Conservation (phyloP, 2,329 filamentous ascomycete species). For the Trichoderma asperellum region DNA sequence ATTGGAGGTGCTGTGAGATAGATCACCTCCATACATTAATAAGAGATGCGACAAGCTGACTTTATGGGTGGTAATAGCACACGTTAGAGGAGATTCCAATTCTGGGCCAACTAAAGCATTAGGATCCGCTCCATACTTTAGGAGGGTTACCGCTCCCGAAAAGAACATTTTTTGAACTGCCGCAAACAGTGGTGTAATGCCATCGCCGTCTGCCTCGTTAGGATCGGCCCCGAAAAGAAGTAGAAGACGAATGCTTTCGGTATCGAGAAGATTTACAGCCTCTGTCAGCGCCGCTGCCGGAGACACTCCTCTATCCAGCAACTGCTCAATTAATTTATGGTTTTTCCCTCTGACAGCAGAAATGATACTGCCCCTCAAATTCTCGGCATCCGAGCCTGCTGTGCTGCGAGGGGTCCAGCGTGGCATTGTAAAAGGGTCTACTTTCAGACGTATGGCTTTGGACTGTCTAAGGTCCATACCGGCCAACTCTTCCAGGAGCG, state of each 20-base stretch:
- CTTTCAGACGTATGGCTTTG: conserved; percentile 45
- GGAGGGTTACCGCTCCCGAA: conserved; percentile 60
- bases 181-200: conserved; percentile 55
- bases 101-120: conserved; percentile 56
- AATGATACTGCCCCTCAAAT: conserved; percentile 47
- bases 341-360: conserved; percentile 61
- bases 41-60: conserved; percentile 62
- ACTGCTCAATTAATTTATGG: conserved; percentile 59
- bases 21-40: conserved; percentile 63
- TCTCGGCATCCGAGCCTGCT: conserved; percentile 30
- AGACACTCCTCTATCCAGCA: conserved; percentile 61
- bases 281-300: conserved; percentile 57
- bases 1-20: conserved; percentile 56
- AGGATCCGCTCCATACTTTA: conserved; percentile 67
- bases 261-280: conserved; percentile 55
- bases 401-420: conserved; percentile 50
- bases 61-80: conserved; percentile 56
- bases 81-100: conserved; percentile 58
- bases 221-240: conserved; percentile 61
- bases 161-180: conserved; percentile 58
- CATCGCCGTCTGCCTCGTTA: conserved; percentile 54
- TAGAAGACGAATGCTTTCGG: conserved; percentile 58
- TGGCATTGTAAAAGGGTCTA: conserved; percentile 55
- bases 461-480: conserved; percentile 13
- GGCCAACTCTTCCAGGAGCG: conserved; percentile 16